Base-by-base conservation (phyloP, 768 basidiomycete genomes). In the Termitomyces sp. region DNA sequence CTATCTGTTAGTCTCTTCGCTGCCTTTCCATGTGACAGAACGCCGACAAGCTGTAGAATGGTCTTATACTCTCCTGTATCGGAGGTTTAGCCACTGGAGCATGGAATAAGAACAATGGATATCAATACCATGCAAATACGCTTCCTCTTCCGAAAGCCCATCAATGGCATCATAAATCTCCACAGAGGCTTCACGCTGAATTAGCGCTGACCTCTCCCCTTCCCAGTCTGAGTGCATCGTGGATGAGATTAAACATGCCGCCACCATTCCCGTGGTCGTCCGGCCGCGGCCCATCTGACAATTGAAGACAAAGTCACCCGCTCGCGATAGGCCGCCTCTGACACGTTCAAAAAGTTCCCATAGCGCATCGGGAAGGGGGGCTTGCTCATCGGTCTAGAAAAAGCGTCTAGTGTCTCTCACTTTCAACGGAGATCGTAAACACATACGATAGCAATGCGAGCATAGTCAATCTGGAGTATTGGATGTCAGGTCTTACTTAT, bases 251-350 rank as follows among this genome's bases (percentile, higher is more conserved):
- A 98, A 75, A 55, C 87, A 91, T 0, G 92, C 91, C 26, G 87
- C 85, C 55, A 94, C 83, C 94, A 98, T 98, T 5, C 97, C 97
- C 0, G 94, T 98, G 0, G 97, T 99, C 6, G 97, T 99, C 40
- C 89, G 78, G 15, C 86, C 89, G 54, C 89, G 76, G 23, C 91
- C 91, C 94, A 98, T 96, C 70, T 98, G 97, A 70, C 97, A 99
- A 63, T 98, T 98, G 76, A 97, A 98, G 46, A 93, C 74, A 63
- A 94, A 89, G 62, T 92, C 91, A 4, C 84, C 88, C 1, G 85
- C 81, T 30, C 79, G 74, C 1, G 78, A 71, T 45, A 86, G 60
- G 54, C 79, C 78, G 57, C 77, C 65, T 67, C 80, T 79, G 5
- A 98, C 81, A 35, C 94, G 83, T 26, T 85, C 81, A 28, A 96